Evolutionary conservation across 2,329 filamentous ascomycete genomes (phyloP), one percentile per base, ranked within the genome.

Genomic region (Colletotrichum endophyticum): DNA sequence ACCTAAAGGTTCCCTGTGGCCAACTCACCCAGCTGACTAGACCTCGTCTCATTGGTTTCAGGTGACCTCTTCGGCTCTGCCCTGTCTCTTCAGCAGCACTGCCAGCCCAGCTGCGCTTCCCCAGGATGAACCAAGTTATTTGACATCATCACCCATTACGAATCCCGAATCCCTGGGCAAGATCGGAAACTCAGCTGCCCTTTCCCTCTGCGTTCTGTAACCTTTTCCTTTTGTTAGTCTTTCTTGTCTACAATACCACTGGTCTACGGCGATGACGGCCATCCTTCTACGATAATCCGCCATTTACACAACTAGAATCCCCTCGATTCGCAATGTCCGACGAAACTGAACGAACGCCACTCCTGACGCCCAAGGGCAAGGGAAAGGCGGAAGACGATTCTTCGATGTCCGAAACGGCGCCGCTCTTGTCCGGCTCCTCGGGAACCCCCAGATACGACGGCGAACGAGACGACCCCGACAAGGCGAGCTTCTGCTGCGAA

Each of bases 391-490:
- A 79, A 62, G 77, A 80, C 63, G 70, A 80, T 73, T 70, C 80
- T 78, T 25, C 78, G 36, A 68, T 82, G 79, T 76, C 70, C 56
- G 90, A 92, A 79, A 85, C 87, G n/a, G 89, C 90, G n/a, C 90
- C 90, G 22, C 86, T 92, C 16, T 86, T 92, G 1, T 83, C 85
- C 8, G 82, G 83, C 74, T 81, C 84, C 25, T 81, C 84, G 64
- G 80, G 81, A 30, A 83, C 83, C 16, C 82, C 83, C 19, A 84
- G 83, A 67, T 87, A 88, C 79, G 84, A 87, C 77, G 85, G 84
- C 66, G 82, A 85, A 19, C 80, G 82, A 30, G 81, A 83, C 69
- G 83, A 84, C 44, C 78, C 78, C 28, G 78, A 79, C 25, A 70
- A 36, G 36, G 36, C 68, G 34, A 70, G 59, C 22, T 70, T 70